Evolutionary conservation across 345 rosid species (phyloP).

Genomic region (Corymbia maculata): DNA sequence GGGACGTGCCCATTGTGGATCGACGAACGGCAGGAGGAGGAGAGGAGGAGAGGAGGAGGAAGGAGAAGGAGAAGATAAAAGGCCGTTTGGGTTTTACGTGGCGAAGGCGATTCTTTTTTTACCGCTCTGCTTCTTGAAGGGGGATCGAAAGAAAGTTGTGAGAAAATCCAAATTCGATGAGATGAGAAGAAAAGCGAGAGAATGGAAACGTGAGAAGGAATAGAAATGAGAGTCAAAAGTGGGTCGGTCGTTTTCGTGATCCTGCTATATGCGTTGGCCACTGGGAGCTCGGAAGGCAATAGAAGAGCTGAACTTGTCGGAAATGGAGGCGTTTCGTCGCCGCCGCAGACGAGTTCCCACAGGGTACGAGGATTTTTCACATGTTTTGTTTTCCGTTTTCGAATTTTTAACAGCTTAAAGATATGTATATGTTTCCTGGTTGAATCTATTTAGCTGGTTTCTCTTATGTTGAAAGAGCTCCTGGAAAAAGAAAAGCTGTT

Average conservation of each 20-base stretch:
- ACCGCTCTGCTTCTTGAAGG: not conserved
- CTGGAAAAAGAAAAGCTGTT: not conserved
- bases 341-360: not conserved
- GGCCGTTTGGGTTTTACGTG: not conserved
- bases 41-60: not conserved
- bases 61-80: not conserved
- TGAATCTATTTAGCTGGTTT: not conserved
- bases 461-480: not conserved
- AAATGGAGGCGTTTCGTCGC: not conserved
- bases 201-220: slow-evolving; percentile 23
- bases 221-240: slow-evolving; percentile 23
- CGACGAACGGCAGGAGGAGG: not conserved
- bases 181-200: slow-evolving; percentile 31
- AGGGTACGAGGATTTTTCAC: slow-evolving; percentile 6
- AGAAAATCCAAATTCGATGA: slow-evolving; percentile 8
- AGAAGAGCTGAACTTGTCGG: not conserved
- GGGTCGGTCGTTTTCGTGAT: slow-evolving; percentile 12
- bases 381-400: not conserved
- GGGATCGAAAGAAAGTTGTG: not conserved
- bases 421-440: not conserved
- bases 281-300: slow-evolving; percentile 10
- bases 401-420: not conserved
- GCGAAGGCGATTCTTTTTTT: not conserved
- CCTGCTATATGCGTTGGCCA: slow-evolving; percentile 20
- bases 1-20: not conserved